phyloP scores from a whole-genome alignment of 805 yeast species.

The Pichia occidentalis region DNA sequence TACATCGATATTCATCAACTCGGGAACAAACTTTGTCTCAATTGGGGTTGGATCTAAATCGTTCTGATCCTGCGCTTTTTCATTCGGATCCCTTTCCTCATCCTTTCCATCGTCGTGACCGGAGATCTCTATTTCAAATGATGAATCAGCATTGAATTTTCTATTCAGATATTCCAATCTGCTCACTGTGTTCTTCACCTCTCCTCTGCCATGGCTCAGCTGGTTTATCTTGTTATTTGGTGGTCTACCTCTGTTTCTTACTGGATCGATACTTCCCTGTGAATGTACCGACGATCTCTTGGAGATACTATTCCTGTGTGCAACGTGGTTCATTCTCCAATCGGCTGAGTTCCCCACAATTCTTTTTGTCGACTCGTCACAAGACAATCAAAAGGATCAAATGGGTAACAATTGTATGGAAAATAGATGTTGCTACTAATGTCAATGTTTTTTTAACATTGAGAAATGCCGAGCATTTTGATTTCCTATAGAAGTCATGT shows the following conservation, averaged over 20 bases:
- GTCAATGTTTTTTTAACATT: no score
- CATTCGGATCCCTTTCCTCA: not conserved
- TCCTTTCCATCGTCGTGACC: slow-evolving; percentile 2
- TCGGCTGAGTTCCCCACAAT: no score
- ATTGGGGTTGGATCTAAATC: slow-evolving; percentile 1
- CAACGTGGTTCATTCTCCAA: slow-evolving; percentile 2
- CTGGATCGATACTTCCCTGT: no score
- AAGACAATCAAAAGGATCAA: not conserved
- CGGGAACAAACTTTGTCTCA: slow-evolving; percentile 4
- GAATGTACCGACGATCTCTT: slow-evolving; percentile 4
- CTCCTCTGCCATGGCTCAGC: not conserved
- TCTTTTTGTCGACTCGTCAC: no score
- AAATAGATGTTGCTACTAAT: no score
- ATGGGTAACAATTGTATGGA: not conserved
- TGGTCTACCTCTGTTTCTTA: no score
- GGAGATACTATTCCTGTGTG: slow-evolving; percentile 8
- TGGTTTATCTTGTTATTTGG: no score
- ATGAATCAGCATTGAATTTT: slow-evolving; percentile 8
- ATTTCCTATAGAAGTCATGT: no score
- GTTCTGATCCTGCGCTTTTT: not conserved
- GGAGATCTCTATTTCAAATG: slow-evolving; percentile 10
- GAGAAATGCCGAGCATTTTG: no score
- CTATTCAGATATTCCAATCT: slow-evolving; percentile 8
- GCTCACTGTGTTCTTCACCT: slow-evolving; percentile 1
- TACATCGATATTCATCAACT: slow-evolving; percentile 14